Evolutionary conservation across 2,329 filamentous ascomycete species (phyloP).

Genomic region (Pezizomycotina sp.): DNA sequence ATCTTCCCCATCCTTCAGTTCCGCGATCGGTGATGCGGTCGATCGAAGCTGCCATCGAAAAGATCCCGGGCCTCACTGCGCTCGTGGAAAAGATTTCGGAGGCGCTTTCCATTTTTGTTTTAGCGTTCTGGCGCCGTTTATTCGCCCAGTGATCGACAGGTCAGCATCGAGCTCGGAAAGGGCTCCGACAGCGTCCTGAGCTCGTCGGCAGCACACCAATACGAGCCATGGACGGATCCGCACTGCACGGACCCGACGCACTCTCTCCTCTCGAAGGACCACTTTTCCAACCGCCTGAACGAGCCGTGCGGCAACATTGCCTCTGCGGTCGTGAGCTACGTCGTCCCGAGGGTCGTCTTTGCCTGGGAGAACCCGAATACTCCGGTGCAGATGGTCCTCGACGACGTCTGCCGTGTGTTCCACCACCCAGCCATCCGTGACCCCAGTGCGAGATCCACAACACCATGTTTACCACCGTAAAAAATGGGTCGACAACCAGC

Average conservation of each 20-base stretch:
- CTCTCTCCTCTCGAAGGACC: constrained; percentile 43
- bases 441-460: constrained; percentile 42
- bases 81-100: constrained; percentile 91
- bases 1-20: constrained; percentile 94
- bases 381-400: constrained; percentile 43
- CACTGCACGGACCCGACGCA: constrained; percentile 52
- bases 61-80: constrained; percentile 63
- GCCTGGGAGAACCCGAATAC: constrained; percentile 52
- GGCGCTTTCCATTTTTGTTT: constrained; percentile 84
- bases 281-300: constrained; percentile 44
- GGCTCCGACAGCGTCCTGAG: constrained; percentile 58
- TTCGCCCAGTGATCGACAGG: constrained; percentile 78
- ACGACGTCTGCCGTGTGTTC: constrained; percentile 46
- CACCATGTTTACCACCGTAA: constrained; percentile 51
- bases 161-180: constrained; percentile 67
- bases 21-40: constrained; percentile 83
- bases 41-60: constrained; percentile 71
- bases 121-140: constrained; percentile 75
- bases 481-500: constrained; percentile 51
- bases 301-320: constrained; percentile 40
- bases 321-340: constrained; percentile 45
- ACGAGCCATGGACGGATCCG: constrained; percentile 64
- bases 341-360: constrained; percentile 49
- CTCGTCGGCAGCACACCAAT: constrained; percentile 37
- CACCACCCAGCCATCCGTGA: constrained; percentile 56